Base-by-base conservation (phyloP, 2,329 filamentous ascomycete species). In the Neofusicoccum laricinum region DNA sequence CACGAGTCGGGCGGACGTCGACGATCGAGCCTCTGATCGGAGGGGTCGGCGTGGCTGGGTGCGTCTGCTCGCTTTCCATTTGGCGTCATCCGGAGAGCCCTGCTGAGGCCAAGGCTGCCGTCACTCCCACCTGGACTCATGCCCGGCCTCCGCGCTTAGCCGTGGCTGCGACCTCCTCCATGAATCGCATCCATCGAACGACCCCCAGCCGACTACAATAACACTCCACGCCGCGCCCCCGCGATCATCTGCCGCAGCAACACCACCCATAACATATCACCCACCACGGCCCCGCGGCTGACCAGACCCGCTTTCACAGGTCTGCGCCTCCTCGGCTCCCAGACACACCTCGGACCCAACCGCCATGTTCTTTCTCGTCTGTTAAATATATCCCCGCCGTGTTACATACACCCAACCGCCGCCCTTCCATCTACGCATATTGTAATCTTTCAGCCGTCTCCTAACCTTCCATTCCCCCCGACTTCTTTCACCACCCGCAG, bases 1-100 rank as follows among this genome's bases (percentile, higher is more conserved):
- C n/a, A 30, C 41, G 55, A 34, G 40, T 59, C 25, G 40, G 40
- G n/a, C 25, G 19, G 53, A 11, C 41, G 55, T 46, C 41, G 55
- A 41, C 55, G 58, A 61, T 61, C 58, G 45, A 61, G 45, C 58
- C 58, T 61, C 32, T 61, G 32, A 61, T 61, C 58, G 58, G 58
- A 61, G 58, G 11, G 17, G 38, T 49, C 45, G 32, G 43, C 40
- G 58, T 61, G 58, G 58, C 58, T 61, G 58, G 58, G 45, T 49
- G 43, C 45, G 40, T 59, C 55, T 59, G 40, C 55, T 32, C 55
- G 55, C 55, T 46, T 40, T 40, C 41, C 40, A 59, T 59, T 59
- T 46, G 55, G 55, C 55, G 55, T 57, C 53, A 45, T 57, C 21
- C 53, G 38, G 38, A 57, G 53, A 32, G 53, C 49, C 49, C 49